A percentile compares a stretch with the other conserved stretches of the same genome.
phyloP scores from a whole-genome alignment of 192 early-diverging fungal genomes.

The Paraglomus occultum region DNA sequence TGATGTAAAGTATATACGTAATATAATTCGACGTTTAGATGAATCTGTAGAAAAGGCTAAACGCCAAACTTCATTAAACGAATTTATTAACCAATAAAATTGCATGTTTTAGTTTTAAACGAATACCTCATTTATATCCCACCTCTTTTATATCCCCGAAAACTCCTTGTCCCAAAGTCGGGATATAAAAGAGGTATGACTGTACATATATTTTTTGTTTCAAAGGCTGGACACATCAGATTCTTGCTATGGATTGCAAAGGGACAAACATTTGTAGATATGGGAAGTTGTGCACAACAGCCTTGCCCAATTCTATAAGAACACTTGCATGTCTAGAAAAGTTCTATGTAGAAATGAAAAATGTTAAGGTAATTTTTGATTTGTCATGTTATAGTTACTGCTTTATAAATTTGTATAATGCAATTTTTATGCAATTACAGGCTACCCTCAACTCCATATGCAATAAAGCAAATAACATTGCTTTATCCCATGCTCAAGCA shows the following conservation, averaged over 20 bases:
- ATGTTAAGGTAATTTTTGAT: constrained; percentile 8
- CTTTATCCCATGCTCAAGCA: constrained; percentile 21
- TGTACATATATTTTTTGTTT: too few relatives aligned
- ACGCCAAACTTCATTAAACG: too few relatives aligned
- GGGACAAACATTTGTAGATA: constrained; percentile 28
- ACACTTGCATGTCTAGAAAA: not conserved
- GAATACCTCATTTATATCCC: too few relatives aligned
- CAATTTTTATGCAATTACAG: constrained; percentile 19
- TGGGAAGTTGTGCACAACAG: constrained; percentile 15
- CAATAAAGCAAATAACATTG: constrained; percentile 19
- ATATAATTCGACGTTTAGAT: too few relatives aligned
- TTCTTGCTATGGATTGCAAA: constrained; percentile 26
- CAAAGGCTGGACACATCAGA: constrained; percentile 24
- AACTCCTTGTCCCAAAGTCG: too few relatives aligned
- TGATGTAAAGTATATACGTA: too few relatives aligned
- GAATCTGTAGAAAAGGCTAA: too few relatives aligned
- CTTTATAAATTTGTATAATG: constrained; percentile 6
- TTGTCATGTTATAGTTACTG: constrained; percentile 6
- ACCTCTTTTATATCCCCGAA: too few relatives aligned
- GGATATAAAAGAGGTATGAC: too few relatives aligned
- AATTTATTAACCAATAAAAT: too few relatives aligned
- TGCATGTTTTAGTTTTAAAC: too few relatives aligned
- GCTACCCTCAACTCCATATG: constrained; percentile 16
- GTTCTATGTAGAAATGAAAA: not conserved
- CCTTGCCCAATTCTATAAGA: not conserved